These are phyloP conservation scores for Biscogniauxia marginata DNA, from an alignment of 2,329 filamentous ascomycete species.

Conservation along the genomic window DNA sequence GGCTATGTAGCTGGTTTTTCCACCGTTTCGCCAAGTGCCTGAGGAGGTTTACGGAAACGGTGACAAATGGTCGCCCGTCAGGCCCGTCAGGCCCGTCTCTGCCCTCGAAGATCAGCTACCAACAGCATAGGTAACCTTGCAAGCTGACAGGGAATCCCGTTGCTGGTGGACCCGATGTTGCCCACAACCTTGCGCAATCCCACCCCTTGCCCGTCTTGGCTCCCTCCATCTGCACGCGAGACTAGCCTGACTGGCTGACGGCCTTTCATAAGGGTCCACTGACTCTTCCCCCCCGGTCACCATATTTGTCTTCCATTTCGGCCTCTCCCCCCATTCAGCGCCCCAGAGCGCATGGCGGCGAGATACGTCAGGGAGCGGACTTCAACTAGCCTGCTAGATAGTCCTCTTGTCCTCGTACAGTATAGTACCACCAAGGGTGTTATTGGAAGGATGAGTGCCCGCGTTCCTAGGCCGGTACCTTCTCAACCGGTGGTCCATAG, in stretches of 20 bases:
- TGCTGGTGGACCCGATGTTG: not conserved
- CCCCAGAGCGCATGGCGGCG: slow-evolving; percentile 1
- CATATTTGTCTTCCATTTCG: slow-evolving; percentile 3
- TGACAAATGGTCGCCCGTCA: not conserved
- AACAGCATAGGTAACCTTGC: not conserved
- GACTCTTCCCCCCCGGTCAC: slow-evolving; percentile 10
- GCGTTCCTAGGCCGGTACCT: not conserved
- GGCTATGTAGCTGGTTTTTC: not conserved
- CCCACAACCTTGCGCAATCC: not conserved
- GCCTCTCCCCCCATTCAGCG: slow-evolving; percentile 8
- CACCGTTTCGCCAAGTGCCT: not conserved
- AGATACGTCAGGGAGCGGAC: slow-evolving; percentile 15
- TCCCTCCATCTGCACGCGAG: slow-evolving; percentile 1
- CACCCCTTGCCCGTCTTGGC: slow-evolving; percentile 1
- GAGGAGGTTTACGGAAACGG: not conserved
- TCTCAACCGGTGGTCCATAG: not conserved
- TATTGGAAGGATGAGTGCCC: not conserved
- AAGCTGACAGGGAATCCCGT: not conserved
- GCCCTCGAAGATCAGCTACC: not conserved
- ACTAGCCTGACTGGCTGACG: not conserved
- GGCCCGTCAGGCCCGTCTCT: not conserved
- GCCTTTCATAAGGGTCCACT: slow-evolving; percentile 6
- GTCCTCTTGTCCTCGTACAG: slow-evolving; percentile 2
- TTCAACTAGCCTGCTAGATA: not conserved
- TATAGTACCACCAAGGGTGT: slow-evolving; percentile 11